Conservation (phyloP, 202 grass and related monocot genomes). For the Setaria viridis region DNA sequence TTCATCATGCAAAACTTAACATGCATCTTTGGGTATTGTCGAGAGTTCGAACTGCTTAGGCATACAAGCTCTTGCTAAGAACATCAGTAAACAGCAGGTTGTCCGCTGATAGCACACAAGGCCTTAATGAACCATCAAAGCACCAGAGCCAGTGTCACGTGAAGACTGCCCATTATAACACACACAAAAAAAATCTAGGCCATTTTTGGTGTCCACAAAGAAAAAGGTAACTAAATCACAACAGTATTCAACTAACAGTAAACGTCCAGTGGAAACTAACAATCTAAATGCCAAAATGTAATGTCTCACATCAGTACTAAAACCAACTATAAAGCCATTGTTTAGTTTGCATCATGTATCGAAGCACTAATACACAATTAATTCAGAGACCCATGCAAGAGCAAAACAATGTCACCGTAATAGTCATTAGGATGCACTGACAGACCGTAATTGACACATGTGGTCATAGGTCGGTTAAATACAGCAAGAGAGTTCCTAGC, state of each 20-base stretch:
- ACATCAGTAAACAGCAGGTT: neutral
- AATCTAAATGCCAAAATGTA: neutral
- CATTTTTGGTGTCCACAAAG: neutral
- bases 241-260: neutral
- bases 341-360: neutral
- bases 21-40: neutral
- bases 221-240: constrained; percentile 17
- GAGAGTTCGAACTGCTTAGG: neutral
- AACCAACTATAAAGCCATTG: constrained; percentile 22
- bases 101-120: neutral
- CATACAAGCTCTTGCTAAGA: neutral
- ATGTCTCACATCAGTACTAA: neutral
- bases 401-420: neutral
- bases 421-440: constrained; percentile 8
- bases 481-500: constrained; percentile 13
- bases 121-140: constrained; percentile 19
- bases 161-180: neutral
- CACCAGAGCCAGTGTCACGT: neutral
- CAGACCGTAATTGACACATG: neutral
- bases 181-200: neutral
- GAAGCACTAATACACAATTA: neutral
- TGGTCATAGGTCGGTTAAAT: neutral
- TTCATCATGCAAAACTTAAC: constrained; percentile 3
- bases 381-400: neutral
- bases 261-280: constrained; percentile 19